Evolutionary conservation across 2,329 filamentous ascomycete species (phyloP), one percentile per base, ranked within the genome.

Genomic region (Talaromyces sp.): DNA sequence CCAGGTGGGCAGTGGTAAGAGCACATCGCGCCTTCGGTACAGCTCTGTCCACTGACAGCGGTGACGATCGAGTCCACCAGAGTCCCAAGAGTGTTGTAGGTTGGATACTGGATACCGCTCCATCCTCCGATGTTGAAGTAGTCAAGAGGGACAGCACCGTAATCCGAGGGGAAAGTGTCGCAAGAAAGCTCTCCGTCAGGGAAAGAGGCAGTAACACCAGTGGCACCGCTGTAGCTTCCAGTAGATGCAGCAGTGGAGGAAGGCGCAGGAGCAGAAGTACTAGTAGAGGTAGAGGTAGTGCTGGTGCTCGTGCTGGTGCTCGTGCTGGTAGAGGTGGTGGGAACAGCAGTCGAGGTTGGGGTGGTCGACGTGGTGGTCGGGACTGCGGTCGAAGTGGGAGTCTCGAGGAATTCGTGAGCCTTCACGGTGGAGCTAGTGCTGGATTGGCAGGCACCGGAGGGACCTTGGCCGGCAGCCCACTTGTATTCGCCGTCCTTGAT

Each of bases 1-100:
- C 93, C 93, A 29, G 87, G 78, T n/a, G 91, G 89, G 81, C 95
- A 99, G 60, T 91, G 87, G 71, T 98, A 98, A 1, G 93, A 96
- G 82, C 93, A 97, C 82, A 93, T 92, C 61, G 81, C 78, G 55
- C 86, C 87, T 10, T 80, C 69, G 9, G 69, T 73, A 78, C 91
- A 93, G 62, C 75, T 76, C 17, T 84, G 77, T 17, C 88, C 89
- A 19, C 78, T 78, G 53, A 87, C 75, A 27, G 83, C 86, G 46
- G 86, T 87, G 56, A 84, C 80, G 63, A 93, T 91, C 62, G 84
- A 83, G 72, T 78, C 80, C 70, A 96, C 88, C 55, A 82, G 70
- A 14, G 79, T 70, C 53, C 80, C 80, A 29, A 78, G 61, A n/a
- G 73, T 77, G 32, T 58, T 58, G 8, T 31, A 21, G 70, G 80